Evolutionary conservation across 306 rosid genomes (phyloP), one percentile per base, ranked within the genome.

Genomic region (Pueraria montana): DNA sequence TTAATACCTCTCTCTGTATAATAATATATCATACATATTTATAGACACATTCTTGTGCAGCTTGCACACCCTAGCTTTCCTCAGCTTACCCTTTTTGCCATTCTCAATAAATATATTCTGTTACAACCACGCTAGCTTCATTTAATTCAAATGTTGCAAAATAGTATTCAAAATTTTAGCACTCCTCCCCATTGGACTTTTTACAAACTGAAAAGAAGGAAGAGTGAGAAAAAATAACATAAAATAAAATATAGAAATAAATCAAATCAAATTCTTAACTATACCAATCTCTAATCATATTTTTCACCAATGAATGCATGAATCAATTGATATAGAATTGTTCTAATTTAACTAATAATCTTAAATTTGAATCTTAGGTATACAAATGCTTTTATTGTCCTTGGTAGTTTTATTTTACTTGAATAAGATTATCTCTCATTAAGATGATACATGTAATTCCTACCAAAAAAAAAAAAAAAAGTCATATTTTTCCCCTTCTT

Each of bases 81-180:
- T 62, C 71, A 52, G 10, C 63, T 72, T 79, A 3, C 86, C 73
- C 34, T 64, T 72, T 86, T 73, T 45, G 82, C 78, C 83, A 43
- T 65, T 66, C 49, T 20, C 81, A 82, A 38, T 89, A 71, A 89
- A 82, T 89, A 82, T 50, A 52, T 81, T 74, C 82, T 88, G 87
- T 83, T 85, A 63, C 83, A 72, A 66, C 79, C 56, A 72, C 82
- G 78, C 23, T 76, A 79, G 38, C 77, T 81, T 78, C 84, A 81
- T 84, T 80, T 72, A 87, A 74, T 82, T 84, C 58, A 34, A 32
- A 45, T 74, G 43, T 6, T 61, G 5, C 32, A 82, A 65, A 66
- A 80, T 84, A 30, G 78, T 53, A 72, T 77, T 78, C 10, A 75
- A 53, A 66, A 72, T 49, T 64, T 65, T 58, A 75, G 11, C 82